A percentile compares a stretch with the other conserved stretches of the same genome.
Conservation (phyloP, 2,329 filamentous ascomycete genomes). For the Rosellinia necatrix region DNA sequence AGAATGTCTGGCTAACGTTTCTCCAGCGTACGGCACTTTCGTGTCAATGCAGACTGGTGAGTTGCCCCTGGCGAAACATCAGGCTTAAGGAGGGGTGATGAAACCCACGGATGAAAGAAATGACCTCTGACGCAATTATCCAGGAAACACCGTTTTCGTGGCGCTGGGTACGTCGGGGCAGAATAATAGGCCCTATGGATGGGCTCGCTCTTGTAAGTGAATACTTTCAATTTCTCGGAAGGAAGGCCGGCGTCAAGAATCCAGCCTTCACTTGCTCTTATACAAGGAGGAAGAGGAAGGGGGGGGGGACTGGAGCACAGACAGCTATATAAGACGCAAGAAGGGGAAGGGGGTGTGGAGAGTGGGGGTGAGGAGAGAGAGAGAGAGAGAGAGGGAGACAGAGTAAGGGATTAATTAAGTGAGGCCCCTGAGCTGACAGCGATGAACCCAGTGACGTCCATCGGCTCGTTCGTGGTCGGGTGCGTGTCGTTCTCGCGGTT, state of each 20-base stretch:
- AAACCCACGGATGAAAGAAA: not conserved
- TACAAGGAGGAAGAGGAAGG: not conserved
- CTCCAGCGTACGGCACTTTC: conserved; percentile 47
- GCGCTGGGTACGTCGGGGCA: conserved; percentile 47
- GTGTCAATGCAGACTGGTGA: conserved; percentile 47
- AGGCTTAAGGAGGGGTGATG: not conserved
- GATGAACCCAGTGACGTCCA: conserved; percentile 41
- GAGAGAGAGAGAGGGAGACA: not conserved
- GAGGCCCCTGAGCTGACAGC: not conserved
- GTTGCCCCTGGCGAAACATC: not conserved
- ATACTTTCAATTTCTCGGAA: no score
- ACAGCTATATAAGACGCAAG: not conserved
- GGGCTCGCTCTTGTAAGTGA: conserved; percentile 45
- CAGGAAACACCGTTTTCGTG: conserved; percentile 50
- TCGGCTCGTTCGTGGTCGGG: conserved; percentile 48
- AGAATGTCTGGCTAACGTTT: not conserved
- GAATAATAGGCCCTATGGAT: conserved; percentile 47
- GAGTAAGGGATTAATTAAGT: no score
- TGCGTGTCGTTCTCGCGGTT: conserved; percentile 46
- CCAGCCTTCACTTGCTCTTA: no score
- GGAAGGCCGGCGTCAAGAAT: no score
- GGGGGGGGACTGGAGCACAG: not conserved
- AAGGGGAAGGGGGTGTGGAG: not conserved
- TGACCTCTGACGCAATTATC: not conserved
- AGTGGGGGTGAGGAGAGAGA: not conserved